phyloP scores from a whole-genome alignment of 805 yeast species.

The Saccharomycopsis fibuligera region DNA sequence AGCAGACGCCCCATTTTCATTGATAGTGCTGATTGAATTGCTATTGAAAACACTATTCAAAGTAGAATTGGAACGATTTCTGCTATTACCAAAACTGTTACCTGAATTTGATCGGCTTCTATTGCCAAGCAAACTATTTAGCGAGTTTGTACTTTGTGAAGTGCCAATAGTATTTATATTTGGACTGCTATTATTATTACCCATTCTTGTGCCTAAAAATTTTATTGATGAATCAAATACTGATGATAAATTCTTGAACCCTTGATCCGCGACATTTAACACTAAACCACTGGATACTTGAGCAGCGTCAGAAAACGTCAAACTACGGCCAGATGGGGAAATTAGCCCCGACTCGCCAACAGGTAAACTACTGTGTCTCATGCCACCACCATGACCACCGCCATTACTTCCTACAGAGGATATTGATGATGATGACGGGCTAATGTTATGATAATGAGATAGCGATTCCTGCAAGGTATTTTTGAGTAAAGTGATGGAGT shows the following conservation, averaged over 20 bases:
- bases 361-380: background rate
- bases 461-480: slow-evolving; percentile 16
- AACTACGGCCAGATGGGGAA: background rate
- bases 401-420: background rate
- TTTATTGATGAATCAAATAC: slow-evolving; percentile 19
- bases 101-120: slow-evolving; percentile 16
- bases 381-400: background rate
- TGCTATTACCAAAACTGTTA: slow-evolving; percentile 5
- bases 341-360: background rate
- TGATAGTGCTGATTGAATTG: background rate
- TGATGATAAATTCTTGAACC: slow-evolving; percentile 10
- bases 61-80: slow-evolving; percentile 11
- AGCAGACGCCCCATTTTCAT: background rate
- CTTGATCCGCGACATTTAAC: slow-evolving; percentile 18
- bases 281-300: slow-evolving; percentile 9
- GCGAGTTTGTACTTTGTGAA: background rate
- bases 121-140: slow-evolving; percentile 1
- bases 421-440: background rate
- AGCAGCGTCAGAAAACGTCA: slow-evolving; percentile 3
- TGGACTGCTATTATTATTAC: background rate
- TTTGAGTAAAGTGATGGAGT: slow-evolving; percentile 14
- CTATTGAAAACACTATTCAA: background rate
- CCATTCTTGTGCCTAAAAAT: slow-evolving; percentile 17
- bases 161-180: background rate
- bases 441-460: slow-evolving; percentile 7